phyloP scores from a whole-genome alignment of 768 basidiomycete species.

The Harrya chromipes region DNA sequence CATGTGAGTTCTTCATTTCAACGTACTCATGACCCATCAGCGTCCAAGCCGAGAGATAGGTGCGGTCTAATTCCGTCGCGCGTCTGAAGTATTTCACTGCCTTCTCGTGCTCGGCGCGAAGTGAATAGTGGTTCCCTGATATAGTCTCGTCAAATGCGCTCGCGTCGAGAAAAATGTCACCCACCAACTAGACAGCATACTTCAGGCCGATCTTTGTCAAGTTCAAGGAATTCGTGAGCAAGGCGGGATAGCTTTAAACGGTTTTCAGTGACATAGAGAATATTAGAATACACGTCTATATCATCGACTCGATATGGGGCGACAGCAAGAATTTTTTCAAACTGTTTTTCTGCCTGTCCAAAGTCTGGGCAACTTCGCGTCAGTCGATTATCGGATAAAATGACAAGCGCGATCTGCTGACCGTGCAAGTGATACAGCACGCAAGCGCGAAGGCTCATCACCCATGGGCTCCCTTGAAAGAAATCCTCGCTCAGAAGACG shows the following conservation, averaged over 20 bases:
- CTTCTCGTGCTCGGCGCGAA: constrained; percentile 91
- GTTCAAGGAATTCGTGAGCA: constrained; percentile 84
- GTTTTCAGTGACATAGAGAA: constrained; percentile 93
- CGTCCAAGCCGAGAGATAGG: constrained; percentile 97
- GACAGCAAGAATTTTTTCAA: constrained; percentile 72
- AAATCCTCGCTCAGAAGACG: constrained; percentile 64
- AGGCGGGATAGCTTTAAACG: constrained; percentile 83
- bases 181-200: constrained; percentile 93
- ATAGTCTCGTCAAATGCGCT: not conserved
- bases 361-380: constrained; percentile 58
- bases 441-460: constrained; percentile 83
- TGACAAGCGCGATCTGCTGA: constrained; percentile 34
- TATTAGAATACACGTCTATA: constrained; percentile 94
- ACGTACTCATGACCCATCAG: constrained; percentile 99
- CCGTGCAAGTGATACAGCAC: constrained; percentile 90
- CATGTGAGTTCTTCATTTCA: constrained; percentile 99
- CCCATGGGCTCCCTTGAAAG: constrained; percentile 81
- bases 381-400: constrained; percentile 1
- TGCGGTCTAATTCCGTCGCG: constrained; percentile 92
- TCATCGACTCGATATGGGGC: constrained; percentile 93
- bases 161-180: constrained; percentile 20
- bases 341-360: constrained; percentile 78
- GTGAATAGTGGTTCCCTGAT: constrained; percentile 94
- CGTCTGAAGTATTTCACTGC: constrained; percentile 94
- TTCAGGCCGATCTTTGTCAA: constrained; percentile 94